A percentile compares a stretch with the other conserved stretches of the same genome.
These are phyloP conservation scores for Exobasidium cylindrosporum DNA, from an alignment of 1,284 basidiomycete species.

Conservation along the genomic window DNA sequence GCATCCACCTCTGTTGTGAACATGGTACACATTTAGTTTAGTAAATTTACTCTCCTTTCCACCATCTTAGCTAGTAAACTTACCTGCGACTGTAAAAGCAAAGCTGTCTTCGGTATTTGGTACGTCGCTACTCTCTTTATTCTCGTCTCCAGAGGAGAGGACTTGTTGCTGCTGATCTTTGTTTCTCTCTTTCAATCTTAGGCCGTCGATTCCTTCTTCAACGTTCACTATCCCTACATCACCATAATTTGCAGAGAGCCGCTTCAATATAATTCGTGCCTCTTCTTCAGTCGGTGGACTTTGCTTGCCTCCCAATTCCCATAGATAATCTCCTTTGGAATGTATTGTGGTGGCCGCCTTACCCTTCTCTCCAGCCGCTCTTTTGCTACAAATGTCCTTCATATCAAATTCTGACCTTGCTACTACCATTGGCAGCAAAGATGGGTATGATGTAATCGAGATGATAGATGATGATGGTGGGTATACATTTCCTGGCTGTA, in stretches of 20 bases:
- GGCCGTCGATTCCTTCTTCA: background rate
- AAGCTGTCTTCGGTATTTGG: too few relatives aligned
- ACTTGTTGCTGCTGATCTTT: background rate
- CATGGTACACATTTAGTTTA: too few relatives aligned
- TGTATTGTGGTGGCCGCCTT: constrained; percentile 10
- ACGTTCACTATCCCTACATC: background rate
- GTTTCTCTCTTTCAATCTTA: too few relatives aligned
- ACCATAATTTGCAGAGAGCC: background rate
- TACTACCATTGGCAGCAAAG: constrained; percentile 9
- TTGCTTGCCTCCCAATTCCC: constrained; percentile 9
- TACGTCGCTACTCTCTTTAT: background rate
- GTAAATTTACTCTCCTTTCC: background rate
- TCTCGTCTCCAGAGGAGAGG: too few relatives aligned
- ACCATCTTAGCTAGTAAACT: background rate
- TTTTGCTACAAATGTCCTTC: constrained; percentile 1
- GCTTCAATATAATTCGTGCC: background rate
- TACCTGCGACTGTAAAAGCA: background rate
- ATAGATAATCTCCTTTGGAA: constrained; percentile 7
- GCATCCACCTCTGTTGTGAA: constrained; percentile 9
- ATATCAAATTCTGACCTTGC: constrained; percentile 9
- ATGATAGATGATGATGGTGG: constrained; percentile 1
- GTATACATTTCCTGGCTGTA: background rate
- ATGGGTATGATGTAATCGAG: constrained; percentile 9
- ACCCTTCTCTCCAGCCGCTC: constrained; percentile 12
- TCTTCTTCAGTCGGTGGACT: constrained; percentile 9